Percentiles rank a stretch among this genome's conserved stretches.
Conservation (phyloP, 139 green algal species). For the Chlorella ohadii region DNA sequence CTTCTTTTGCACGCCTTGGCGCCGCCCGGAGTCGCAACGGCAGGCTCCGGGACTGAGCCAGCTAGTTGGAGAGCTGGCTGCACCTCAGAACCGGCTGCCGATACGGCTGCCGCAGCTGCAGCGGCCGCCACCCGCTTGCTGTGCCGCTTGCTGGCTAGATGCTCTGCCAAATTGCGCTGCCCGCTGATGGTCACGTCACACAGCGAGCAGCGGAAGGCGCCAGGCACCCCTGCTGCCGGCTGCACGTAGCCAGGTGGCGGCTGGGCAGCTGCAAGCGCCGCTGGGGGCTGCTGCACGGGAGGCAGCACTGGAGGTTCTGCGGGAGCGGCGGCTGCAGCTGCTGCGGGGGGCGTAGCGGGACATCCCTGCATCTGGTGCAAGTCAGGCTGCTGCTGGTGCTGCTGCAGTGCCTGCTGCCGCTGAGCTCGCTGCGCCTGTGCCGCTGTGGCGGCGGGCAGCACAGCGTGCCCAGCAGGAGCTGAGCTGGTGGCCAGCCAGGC, state of each 20-base stretch:
- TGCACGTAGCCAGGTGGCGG: neutral
- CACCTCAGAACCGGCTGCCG: neutral
- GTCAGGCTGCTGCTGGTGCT: neutral
- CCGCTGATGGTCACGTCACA: constrained; percentile 18
- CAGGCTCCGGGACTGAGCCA: neutral
- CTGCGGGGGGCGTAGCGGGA: neutral
- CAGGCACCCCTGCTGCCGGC: neutral
- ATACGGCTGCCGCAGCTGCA: neutral
- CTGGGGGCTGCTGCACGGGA: neutral
- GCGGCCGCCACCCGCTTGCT: constrained; percentile 13
- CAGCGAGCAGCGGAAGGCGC: constrained; percentile 11
- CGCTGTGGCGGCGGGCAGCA: neutral
- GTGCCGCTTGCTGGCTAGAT: constrained; percentile 37
- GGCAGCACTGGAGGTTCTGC: neutral
- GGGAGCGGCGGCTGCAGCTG: neutral
- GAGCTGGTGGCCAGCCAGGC: neutral
- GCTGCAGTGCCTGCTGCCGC: neutral
- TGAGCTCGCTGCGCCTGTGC: neutral
- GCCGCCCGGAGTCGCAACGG: neutral
- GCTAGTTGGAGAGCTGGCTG: neutral
- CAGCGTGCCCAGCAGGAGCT: neutral
- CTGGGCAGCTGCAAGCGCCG: neutral
- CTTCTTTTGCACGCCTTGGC: neutral
- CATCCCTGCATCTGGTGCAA: too few relatives aligned
- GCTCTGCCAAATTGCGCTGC: constrained; percentile 20